phyloP scores from a whole-genome alignment of 2,329 filamentous ascomycete genomes.

The Fusarium continuum region DNA sequence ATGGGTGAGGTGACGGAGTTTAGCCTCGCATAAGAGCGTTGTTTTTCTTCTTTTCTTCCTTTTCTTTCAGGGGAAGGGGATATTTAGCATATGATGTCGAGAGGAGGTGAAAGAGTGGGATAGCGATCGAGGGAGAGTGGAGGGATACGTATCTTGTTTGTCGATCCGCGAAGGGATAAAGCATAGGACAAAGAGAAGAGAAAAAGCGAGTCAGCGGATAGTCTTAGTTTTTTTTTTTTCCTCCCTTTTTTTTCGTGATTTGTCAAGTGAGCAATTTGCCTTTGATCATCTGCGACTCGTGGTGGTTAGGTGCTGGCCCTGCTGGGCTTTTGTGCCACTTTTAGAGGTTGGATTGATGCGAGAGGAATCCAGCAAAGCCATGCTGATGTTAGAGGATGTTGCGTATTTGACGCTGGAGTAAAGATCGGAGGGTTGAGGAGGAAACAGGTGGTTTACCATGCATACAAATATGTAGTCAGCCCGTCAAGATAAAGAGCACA shows the following conservation, averaged over 20 bases:
- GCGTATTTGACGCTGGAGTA: too few relatives aligned
- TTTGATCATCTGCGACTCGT: not conserved
- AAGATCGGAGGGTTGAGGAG: too few relatives aligned
- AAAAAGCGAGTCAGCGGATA: slow-evolving; percentile 34
- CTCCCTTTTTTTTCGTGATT: slow-evolving; percentile 23
- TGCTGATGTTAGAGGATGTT: not conserved
- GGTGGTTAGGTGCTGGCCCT: too few relatives aligned
- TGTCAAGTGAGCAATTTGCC: slow-evolving; percentile 19
- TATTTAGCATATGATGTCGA: not conserved
- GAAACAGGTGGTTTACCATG: too few relatives aligned
- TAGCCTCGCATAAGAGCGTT: slow-evolving; percentile 67
- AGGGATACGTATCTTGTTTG: not conserved
- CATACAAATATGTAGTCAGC: too few relatives aligned
- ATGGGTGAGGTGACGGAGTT: slow-evolving; percentile 86
- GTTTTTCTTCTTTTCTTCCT: too few relatives aligned
- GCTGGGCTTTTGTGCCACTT: not conserved
- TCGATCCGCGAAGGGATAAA: not conserved
- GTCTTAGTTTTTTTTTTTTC: too few relatives aligned
- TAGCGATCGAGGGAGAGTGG: not conserved
- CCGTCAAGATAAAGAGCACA: too few relatives aligned
- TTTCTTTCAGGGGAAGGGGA: not conserved
- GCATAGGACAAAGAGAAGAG: slow-evolving; percentile 21
- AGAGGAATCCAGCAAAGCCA: not conserved
- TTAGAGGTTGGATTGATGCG: not conserved
- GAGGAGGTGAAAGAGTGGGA: not conserved